Conservation (phyloP, 176 grass and related monocot species). For the Saccharum spontaneum region DNA sequence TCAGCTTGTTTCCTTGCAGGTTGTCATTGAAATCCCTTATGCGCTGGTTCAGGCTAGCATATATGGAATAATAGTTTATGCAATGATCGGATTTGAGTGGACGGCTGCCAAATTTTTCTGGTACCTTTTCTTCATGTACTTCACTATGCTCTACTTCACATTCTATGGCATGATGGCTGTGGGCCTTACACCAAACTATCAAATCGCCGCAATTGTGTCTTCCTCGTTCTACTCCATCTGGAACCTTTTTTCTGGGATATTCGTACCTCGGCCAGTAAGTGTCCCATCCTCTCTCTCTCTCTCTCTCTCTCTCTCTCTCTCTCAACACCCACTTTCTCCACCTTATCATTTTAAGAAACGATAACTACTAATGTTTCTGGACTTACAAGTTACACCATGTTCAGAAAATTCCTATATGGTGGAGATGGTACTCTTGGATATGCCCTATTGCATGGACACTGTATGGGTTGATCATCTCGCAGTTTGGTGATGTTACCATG, state of each 20-base stretch:
- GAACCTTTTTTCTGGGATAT: not conserved
- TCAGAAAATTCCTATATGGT: not conserved
- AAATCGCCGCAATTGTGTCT: not conserved
- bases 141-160: not conserved
- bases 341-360: not conserved
- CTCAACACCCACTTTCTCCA: too few relatives aligned
- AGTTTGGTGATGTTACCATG: not conserved
- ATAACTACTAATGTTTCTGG: not conserved
- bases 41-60: not conserved
- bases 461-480: not conserved
- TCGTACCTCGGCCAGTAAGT: not conserved
- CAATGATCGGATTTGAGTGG: not conserved
- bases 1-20: not conserved
- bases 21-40: not conserved
- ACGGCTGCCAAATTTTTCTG: not conserved
- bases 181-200: not conserved
- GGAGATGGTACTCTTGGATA: not conserved
- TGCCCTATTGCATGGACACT: not conserved
- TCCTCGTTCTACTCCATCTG: not conserved
- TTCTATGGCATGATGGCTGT: not conserved
- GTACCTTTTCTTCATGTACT: not conserved
- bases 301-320: too few relatives aligned
- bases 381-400: not conserved
- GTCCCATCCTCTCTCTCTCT: too few relatives aligned
- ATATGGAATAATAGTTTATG: not conserved